These are phyloP conservation scores for Meira miltonrushii DNA, from an alignment of 1,284 basidiomycete genomes.

Conservation along the genomic window DNA sequence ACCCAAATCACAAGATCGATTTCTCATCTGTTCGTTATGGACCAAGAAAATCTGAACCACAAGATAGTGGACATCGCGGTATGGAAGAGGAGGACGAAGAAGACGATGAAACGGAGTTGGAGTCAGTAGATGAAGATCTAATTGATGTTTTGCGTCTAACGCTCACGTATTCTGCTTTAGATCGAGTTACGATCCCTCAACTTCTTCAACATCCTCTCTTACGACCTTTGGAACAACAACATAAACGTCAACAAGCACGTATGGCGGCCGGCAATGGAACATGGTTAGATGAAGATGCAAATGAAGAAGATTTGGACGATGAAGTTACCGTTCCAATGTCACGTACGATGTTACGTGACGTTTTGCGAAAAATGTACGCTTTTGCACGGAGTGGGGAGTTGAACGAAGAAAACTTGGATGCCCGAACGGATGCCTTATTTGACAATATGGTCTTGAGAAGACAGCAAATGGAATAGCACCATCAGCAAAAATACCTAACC, in stretches of 20 bases:
- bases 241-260: not conserved
- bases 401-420: conserved; percentile 10
- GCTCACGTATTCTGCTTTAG: conserved; percentile 67
- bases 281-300: conserved; percentile 4
- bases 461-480: not conserved
- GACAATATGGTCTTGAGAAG: not conserved
- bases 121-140: conserved; percentile 63
- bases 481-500: not conserved
- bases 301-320: conserved; percentile 4
- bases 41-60: not conserved
- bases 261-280: not conserved
- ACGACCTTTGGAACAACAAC: conserved; percentile 6
- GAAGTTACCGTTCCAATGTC: conserved; percentile 27
- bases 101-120: conserved; percentile 20
- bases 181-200: conserved; percentile 73
- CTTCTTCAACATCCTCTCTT: conserved; percentile 56
- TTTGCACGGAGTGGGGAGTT: conserved; percentile 7
- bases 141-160: conserved; percentile 71
- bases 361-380: conserved; percentile 14
- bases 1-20: conserved; percentile 1
- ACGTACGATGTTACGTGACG: conserved; percentile 25
- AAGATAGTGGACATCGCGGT: not conserved
- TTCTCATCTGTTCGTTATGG: not conserved
- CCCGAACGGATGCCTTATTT: conserved; percentile 9
- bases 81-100: not conserved